phyloP scores from a whole-genome alignment of 1,284 basidiomycete species.

The Heliocybe sulcata region DNA sequence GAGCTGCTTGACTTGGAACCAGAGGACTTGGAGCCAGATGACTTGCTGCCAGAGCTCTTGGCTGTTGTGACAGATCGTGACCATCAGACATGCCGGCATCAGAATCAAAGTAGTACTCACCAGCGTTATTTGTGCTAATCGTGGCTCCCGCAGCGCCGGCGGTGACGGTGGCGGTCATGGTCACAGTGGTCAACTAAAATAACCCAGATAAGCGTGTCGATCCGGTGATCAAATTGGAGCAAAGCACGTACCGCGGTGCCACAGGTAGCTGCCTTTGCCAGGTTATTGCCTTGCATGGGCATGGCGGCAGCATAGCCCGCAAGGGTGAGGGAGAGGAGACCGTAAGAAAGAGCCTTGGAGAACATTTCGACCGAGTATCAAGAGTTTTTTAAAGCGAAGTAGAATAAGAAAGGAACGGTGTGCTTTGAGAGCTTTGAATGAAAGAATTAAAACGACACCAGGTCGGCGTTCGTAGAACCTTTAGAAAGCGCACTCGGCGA shows the following conservation, averaged over 20 bases:
- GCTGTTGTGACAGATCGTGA: not conserved
- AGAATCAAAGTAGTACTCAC: not conserved
- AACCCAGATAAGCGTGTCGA: not conserved
- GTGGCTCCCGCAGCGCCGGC: not conserved
- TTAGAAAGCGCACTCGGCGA: not conserved
- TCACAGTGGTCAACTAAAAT: not conserved
- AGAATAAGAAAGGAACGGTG: not conserved
- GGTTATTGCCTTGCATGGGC: not conserved
- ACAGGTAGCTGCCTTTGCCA: not conserved
- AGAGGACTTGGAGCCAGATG: not conserved
- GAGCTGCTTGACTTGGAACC: not conserved
- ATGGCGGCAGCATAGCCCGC: not conserved
- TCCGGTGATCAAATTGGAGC: not conserved
- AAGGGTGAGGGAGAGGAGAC: not conserved
- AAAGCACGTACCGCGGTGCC: not conserved
- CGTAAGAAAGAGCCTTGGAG: conserved; percentile 1
- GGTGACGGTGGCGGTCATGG: not conserved
- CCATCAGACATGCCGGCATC: not conserved
- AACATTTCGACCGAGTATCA: conserved; percentile 2
- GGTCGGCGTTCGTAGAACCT: conserved; percentile 2
- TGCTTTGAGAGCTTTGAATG: not conserved
- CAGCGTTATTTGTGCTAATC: not conserved
- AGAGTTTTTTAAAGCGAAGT: not conserved
- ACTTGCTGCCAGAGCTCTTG: not conserved
- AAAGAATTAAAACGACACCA: conserved; percentile 1